Percentiles rank a stretch among this genome's conserved stretches.
phyloP scores from a whole-genome alignment of 2,329 filamentous ascomycete species.

The Hortaea sp. region DNA sequence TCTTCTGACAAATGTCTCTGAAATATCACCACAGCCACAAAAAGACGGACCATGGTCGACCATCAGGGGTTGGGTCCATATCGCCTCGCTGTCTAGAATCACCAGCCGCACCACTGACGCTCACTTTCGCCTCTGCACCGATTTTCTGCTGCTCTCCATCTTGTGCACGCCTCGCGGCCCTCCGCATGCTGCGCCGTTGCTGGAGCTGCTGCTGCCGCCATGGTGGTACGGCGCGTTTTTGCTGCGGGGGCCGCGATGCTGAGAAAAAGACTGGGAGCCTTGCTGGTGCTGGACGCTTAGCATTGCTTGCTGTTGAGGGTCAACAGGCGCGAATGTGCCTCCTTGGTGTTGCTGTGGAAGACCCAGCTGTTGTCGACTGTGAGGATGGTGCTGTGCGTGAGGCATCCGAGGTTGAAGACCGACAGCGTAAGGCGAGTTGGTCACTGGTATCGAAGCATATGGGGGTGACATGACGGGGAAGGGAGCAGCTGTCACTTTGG shows the following conservation, averaged over 20 bases:
- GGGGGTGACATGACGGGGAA: slow-evolving; percentile 22
- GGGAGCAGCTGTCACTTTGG: slow-evolving; percentile 22
- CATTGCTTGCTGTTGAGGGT: background rate
- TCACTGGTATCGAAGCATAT: slow-evolving; percentile 9
- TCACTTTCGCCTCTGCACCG: slow-evolving; percentile 2
- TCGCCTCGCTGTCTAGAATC: background rate
- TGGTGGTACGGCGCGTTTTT: background rate
- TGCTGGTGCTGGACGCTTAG: slow-evolving; percentile 7
- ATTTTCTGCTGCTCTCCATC: slow-evolving; percentile 1
- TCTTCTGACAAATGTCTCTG: background rate
- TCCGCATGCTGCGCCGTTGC: background rate
- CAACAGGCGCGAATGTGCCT: too few species aligned
- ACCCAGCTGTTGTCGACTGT: too few species aligned
- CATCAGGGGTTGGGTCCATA: background rate
- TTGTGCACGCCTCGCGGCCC: slow-evolving; percentile 4
- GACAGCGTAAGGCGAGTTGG: slow-evolving; percentile 13
- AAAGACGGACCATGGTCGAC: background rate
- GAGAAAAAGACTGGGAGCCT: slow-evolving; percentile 16
- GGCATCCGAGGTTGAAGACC: slow-evolving; percentile 19
- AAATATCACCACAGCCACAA: background rate
- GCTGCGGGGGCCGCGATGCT: slow-evolving; percentile 14
- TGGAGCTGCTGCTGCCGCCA: slow-evolving; percentile 1
- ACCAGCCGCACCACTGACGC: background rate
- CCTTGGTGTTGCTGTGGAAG: too few species aligned
- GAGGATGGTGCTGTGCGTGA: background rate